Evolutionary conservation across 352 stramenopile species (phyloP), one percentile per base, ranked within the genome.

Genomic region (Pythium rhizo-oryzae): DNA sequence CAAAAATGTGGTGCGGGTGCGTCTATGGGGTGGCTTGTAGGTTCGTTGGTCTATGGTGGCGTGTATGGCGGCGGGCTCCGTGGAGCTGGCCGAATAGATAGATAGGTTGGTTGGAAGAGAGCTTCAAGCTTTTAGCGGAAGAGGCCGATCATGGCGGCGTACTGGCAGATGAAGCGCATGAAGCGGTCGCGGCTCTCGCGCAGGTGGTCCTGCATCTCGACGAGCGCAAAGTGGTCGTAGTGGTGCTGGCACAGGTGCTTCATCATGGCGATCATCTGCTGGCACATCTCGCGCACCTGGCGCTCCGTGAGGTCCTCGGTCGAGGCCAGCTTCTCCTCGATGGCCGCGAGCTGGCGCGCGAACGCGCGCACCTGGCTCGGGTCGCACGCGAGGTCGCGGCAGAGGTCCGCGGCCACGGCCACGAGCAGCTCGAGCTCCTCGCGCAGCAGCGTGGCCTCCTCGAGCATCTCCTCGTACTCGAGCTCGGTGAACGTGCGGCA

Each of bases 101-200:
- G 41, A 7, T n/a, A 23, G 9, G 28, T 0, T 24, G 23, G 49
- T 30, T 33, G 37, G 44, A 60, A 35, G 33, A 35, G 35, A 7
- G 43, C 23, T 51, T 69, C 18, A 80, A 30, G n/a, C n/a, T n/a
- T n/a, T n/a, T n/a, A n/a, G n/a, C 52, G 51, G 47, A 65, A 69
- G 35, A 92, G 82, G 0, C 84, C 82, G 70, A 92, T 77, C 68
- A 91, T 89, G 51, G 72, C 55, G 33, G 80, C 82, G 76, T 92
- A 84, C 69, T 89, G 83, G 71, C 81, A 87, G 46, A 91, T 79
- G 67, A 92, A 92, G 59, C 81, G 81, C 84, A 91, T 90, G 66
- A 90, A 90, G 57, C 78, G 79, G 70, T 91, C 80, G 41, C 82
- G 84, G 67, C 78, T 90, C 41, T 81, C 79, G 39, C 75, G 74